phyloP scores from a whole-genome alignment of 768 basidiomycete genomes.

The Lenzites betulinus region DNA sequence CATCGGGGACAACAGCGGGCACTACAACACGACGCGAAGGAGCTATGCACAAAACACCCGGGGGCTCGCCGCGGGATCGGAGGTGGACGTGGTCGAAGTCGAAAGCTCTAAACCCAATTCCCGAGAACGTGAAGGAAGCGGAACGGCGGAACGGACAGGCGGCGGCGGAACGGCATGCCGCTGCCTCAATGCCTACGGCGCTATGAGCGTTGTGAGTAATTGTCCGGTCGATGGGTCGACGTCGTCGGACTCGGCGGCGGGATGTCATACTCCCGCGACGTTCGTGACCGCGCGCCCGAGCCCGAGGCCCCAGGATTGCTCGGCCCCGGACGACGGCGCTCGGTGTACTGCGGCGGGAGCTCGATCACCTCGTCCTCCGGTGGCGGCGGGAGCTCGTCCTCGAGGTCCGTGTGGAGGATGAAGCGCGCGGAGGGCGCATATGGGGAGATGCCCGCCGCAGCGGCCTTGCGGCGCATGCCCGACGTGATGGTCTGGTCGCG shows the following conservation, averaged over 20 bases:
- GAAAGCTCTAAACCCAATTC: not conserved
- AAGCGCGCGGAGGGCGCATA: slow-evolving; percentile 52
- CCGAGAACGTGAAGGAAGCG: not conserved
- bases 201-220: slow-evolving; percentile 10
- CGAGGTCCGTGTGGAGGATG: slow-evolving; percentile 69
- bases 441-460: slow-evolving; percentile 47
- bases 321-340: slow-evolving; percentile 36
- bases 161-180: not conserved
- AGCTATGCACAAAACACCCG: slow-evolving; percentile 6
- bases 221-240: not conserved
- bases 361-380: slow-evolving; percentile 57
- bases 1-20: not conserved
- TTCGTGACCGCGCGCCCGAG: not conserved
- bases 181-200: not conserved
- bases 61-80: not conserved
- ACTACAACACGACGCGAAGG: not conserved
- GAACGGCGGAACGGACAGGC: not conserved
- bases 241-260: slow-evolving; percentile 6
- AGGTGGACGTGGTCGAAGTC: not conserved
- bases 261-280: not conserved
- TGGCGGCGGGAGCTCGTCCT: slow-evolving; percentile 52
- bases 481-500: slow-evolving; percentile 41
- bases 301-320: not conserved
- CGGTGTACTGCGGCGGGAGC: slow-evolving; percentile 75
- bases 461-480: slow-evolving; percentile 53